Base-by-base conservation (phyloP, 176 grass and related monocot species). In the Hyparrhenia diplandra region DNA sequence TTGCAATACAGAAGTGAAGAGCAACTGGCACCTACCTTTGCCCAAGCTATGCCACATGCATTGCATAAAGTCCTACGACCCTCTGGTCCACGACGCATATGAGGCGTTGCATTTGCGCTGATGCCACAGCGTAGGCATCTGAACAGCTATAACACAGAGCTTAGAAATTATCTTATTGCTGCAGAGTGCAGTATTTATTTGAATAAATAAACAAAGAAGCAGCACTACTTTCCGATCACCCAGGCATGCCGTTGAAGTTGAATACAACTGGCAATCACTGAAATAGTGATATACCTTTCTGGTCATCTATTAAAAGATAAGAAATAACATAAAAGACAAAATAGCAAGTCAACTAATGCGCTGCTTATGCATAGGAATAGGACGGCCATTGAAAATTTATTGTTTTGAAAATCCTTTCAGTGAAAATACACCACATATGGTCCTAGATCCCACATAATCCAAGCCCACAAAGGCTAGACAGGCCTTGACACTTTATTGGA, bases 41-140 rank as follows among this genome's bases (percentile, higher is more conserved):
- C 85, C 93, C 93, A 92, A 82, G 90, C 88, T 88, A 96, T 92
- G 52, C 93, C 93, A 57, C 93, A 96, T 30, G 93, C 93, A 88
- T 96, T 96, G 90, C 93, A 96, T 58, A 96, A 64, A 87, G 90
- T 96, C 82, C 93, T 90, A 7, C 85, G 66, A 63, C 93, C 93
- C 65, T 90, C 83, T 13, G 90, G 93, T 42, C 93, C 93, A 75
- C 88, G 85, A 14, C 90, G 85, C 93, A 96, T 96, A 83, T 92
- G 90, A 57, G 93, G 93, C 14, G 90, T 96, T 1, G 83, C 88
- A 57, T 85, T 92, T 76, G 93, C 82, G 31, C 88, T 90, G 85
- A 96, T 96, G 66, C 90, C 90, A 90, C 93, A 96, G 42, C 88
- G 87, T 60, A 88, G 83, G 52, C 93, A 96, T 84, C 93, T 96